phyloP scores from a whole-genome alignment of 1,139 yeast species.

The Pichia inconspicua region DNA sequence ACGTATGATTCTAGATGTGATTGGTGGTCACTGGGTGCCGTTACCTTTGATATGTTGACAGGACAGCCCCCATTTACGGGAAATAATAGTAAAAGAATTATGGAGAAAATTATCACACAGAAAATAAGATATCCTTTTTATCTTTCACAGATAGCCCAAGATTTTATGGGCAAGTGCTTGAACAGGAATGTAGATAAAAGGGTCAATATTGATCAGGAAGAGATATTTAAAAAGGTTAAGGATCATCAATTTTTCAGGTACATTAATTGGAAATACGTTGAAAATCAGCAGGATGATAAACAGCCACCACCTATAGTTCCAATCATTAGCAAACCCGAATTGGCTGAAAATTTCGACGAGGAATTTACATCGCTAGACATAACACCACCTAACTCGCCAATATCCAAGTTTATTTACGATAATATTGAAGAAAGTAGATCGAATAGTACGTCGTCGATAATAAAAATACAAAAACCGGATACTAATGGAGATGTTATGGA shows the following conservation, averaged over 20 bases:
- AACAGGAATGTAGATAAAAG: slow-evolving; percentile 74
- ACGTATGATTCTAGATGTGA: slow-evolving; percentile 84
- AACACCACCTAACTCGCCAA: slow-evolving; percentile 29
- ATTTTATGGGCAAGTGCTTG: slow-evolving; percentile 61
- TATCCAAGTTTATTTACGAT: slow-evolving; percentile 21
- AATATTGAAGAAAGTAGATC: slow-evolving; percentile 25
- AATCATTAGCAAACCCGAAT: slow-evolving; percentile 76
- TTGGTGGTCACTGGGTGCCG: slow-evolving; percentile 91
- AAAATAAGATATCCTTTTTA: slow-evolving; percentile 77
- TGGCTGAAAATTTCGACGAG: slow-evolving; percentile 87
- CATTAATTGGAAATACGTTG: slow-evolving; percentile 64
- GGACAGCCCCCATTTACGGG: slow-evolving; percentile 97
- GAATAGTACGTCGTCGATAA: slow-evolving; percentile 25
- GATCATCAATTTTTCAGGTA: slow-evolving; percentile 76
- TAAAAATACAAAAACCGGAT: slow-evolving; percentile 24
- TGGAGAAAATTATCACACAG: slow-evolving; percentile 75
- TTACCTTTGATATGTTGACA: slow-evolving; percentile 76
- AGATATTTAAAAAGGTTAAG: slow-evolving; percentile 41
- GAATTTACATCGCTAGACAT: slow-evolving; percentile 75
- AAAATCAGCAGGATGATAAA: slow-evolving; percentile 36
- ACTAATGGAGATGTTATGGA: slow-evolving; percentile 20
- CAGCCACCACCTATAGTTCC: slow-evolving; percentile 82
- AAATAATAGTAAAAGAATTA: slow-evolving; percentile 69
- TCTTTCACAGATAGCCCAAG: slow-evolving; percentile 80
- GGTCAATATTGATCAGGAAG: slow-evolving; percentile 54